Evolutionary conservation across 768 basidiomycete species (phyloP).

Genomic region (Podaxis carcinomalis): DNA sequence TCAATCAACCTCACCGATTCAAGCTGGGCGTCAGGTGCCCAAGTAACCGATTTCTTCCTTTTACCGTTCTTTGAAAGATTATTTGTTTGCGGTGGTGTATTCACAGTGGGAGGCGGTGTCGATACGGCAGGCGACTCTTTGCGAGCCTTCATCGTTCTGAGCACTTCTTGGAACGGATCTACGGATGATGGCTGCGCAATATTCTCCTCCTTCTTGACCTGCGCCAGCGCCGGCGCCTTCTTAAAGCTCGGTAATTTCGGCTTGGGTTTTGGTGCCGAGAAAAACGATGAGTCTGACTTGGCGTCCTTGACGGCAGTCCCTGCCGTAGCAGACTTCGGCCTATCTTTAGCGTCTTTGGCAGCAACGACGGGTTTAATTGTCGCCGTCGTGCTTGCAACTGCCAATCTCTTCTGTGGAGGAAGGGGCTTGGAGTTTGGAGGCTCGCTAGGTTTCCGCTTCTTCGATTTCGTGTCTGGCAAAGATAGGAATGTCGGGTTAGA

Average conservation of each 20-base stretch:
- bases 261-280: constrained; percentile 82
- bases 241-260: constrained; percentile 83
- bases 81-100: constrained; percentile 30
- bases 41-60: constrained; percentile 76
- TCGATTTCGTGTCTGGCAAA: constrained; percentile 50
- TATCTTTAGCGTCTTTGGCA: constrained; percentile 51
- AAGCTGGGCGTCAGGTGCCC: constrained; percentile 71
- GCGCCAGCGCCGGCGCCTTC: constrained; percentile 48
- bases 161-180: constrained; percentile 79
- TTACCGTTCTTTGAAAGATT: constrained; percentile 38
- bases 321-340: constrained; percentile 18
- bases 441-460: constrained; percentile 74
- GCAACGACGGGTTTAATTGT: constrained; percentile 38
- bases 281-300: constrained; percentile 84
- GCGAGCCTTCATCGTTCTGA: constrained; percentile 69
- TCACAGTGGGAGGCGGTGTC: constrained; percentile 45
- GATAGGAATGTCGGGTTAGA: constrained; percentile 13
- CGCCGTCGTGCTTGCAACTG: constrained; percentile 43
- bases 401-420: constrained; percentile 65
- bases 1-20: constrained; percentile 78
- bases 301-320: constrained; percentile 59
- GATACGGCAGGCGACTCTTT: constrained; percentile 59
- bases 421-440: constrained; percentile 39
- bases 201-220: constrained; percentile 56
- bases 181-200: constrained; percentile 72